Base-by-base conservation (phyloP, 2,329 filamentous ascomycete species). In the Biscogniauxia mediterranea region DNA sequence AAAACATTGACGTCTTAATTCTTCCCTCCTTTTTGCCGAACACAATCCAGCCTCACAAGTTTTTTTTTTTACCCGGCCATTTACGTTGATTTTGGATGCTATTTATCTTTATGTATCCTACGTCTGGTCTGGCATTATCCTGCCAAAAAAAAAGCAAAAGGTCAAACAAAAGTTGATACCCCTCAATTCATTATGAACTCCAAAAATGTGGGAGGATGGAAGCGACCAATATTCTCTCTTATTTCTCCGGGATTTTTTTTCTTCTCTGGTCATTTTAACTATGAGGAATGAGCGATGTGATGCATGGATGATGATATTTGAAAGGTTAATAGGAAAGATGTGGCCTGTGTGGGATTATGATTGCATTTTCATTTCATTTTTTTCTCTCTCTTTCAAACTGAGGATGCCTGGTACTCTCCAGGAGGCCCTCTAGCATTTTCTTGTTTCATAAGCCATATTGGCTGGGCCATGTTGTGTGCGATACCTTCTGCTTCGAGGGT, bases 401-500 rank as follows among this genome's bases (percentile, higher is more conserved):
- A 46, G 38, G 38, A 46, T n/a, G 38, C 17, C 17, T 46, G 46
- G 8, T 21, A 1, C 19, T 23, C 38, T 56, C 11, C 20, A 21
- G 19, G 11, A 53, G 23, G 20, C 26, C 23, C 26, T 49, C 52
- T 56, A 61, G 67, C 61, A 65, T 68, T 70, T 64, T 71, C 62
- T 69, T 72, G 68, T 66, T 68, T 67, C 71, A 67, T 63, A 68
- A 64, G 62, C 63, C 69, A 67, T 65, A 62, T 65, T 72, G 70
- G 72, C 71, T 71, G 71, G 67, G 70, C 69, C 72, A 72, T 70
- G 64, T 64, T 70, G 65, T 69, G 64, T 71, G 67, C 66, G 67
- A 73, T 71, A 71, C 69, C 70, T 69, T 70, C 67, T 70, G 69
- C 71, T 74, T 70, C 66, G 66, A 68, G 68, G 38, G 70, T 67